Base-by-base conservation (phyloP, 2,329 filamentous ascomycete species). In the Rachicladosporium sp. region DNA sequence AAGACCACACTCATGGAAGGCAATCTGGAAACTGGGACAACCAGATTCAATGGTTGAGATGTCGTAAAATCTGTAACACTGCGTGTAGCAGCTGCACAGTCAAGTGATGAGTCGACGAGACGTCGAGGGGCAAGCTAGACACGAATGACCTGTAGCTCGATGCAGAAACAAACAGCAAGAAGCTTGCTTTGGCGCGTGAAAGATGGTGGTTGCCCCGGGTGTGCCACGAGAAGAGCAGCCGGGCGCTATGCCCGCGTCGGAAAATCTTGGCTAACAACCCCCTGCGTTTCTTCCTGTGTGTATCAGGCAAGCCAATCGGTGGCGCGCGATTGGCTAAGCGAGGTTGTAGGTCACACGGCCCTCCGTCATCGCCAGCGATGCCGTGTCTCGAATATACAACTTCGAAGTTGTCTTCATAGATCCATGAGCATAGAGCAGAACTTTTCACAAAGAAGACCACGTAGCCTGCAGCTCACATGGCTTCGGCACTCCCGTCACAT, bases 1-100 rank as follows among this genome's bases (percentile, higher is more conserved):
- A 43, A 48, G 48, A 50, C 47, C 51, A 52, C 45, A 42, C 50
- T 54, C 55, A 58, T 58, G 44, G 51, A 52, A 56, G 55, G 55
- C 55, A 48, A 55, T 40, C 27, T 37, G 29, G 40, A 33, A 39
- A 23, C 32, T 32, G 35, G 33, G 36, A 33, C 37, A 33, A 37
- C 15, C 19, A 34, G 33, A 35, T 30, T n/a, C 6, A 31, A 27
- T 23, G 31, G 35, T 33, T 27, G 29, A 21, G n/a, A 31, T 12
- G 35, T 29, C 27, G 11, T 36, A 29, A 33, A 19, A 32, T 37
- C 36, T 35, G 31, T 12, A 31, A 29, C 23, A 27, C n/a, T 12
- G 19, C 23, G 36, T 11, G 12, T 10, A 31, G 21, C 29, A 36
- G 33, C 6, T 36, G 31, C 29, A 12, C 33, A 15, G 23, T 19